These are phyloP conservation scores for Pueraria montana DNA, from an alignment of 306 rosid genomes.

Conservation along the genomic window DNA sequence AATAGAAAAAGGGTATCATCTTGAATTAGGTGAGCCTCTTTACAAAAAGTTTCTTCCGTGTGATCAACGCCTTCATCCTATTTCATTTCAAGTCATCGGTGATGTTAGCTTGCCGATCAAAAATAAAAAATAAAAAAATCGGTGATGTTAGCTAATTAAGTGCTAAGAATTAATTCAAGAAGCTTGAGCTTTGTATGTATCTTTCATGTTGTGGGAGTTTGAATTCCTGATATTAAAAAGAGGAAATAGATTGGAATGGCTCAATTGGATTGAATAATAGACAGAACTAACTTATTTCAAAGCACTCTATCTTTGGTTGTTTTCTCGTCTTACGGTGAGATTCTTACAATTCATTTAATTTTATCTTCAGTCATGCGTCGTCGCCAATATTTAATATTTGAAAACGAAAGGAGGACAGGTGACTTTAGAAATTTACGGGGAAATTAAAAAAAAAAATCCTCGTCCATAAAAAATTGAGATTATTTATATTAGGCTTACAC, in stretches of 20 bases:
- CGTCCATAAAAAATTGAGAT: not conserved
- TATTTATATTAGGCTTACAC: not conserved
- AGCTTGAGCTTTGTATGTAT: not conserved
- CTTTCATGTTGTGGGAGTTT: not conserved
- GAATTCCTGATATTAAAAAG: not conserved
- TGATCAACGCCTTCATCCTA: conserved; percentile 15
- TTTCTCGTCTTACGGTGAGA: not conserved
- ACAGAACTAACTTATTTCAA: not conserved
- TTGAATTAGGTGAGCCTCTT: conserved; percentile 31
- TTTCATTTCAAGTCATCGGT: conserved; percentile 11
- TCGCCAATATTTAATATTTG: not conserved
- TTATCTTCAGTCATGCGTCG: not conserved
- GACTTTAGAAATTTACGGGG: not conserved
- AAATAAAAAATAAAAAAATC: too few species aligned
- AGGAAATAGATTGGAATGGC: not conserved
- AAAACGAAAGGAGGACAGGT: not conserved
- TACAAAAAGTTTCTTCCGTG: conserved; percentile 40
- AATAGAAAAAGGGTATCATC: conserved; percentile 39
- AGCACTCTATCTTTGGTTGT: not conserved
- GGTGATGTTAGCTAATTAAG: not conserved
- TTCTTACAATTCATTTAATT: not conserved
- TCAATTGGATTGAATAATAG: not conserved
- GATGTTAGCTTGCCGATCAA: too few species aligned
- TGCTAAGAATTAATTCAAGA: conserved; percentile 10
- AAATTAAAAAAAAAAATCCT: not conserved